Conservation (phyloP, 345 rosid species). For the Gossypium thurberi region DNA sequence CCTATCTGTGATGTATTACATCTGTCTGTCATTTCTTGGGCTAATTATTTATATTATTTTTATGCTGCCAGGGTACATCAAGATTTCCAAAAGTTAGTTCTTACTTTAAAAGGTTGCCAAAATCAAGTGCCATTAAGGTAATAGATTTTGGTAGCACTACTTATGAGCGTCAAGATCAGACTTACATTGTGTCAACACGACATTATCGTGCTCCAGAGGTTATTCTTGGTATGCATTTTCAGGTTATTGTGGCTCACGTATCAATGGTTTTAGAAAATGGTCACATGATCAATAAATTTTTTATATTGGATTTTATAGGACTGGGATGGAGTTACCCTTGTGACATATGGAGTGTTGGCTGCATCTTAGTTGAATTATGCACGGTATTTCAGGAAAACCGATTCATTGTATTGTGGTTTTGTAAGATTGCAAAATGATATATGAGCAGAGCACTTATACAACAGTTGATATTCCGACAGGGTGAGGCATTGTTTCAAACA, state of each 20-base stretch:
- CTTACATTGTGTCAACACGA: constrained; percentile 65
- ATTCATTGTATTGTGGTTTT: background rate
- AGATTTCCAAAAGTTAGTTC: constrained; percentile 59
- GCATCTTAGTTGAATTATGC: constrained; percentile 74
- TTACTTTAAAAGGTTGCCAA: constrained; percentile 64
- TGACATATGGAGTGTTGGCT: constrained; percentile 76
- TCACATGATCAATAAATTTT: background rate
- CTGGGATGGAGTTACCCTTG: constrained; percentile 82
- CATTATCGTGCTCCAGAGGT: constrained; percentile 88
- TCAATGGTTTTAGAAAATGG: background rate
- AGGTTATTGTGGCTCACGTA: background rate
- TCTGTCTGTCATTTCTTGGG: background rate
- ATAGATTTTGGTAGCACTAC: constrained; percentile 71
- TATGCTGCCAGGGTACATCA: constrained; percentile 38
- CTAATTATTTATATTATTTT: background rate
- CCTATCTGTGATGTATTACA: background rate
- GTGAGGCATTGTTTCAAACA: constrained; percentile 79
- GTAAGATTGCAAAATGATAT: background rate
- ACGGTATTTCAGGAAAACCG: constrained; percentile 30
- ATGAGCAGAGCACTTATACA: background rate
- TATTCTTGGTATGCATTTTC: constrained; percentile 43
- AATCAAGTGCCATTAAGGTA: constrained; percentile 59
- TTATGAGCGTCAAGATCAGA: constrained; percentile 73
- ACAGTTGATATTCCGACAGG: constrained; percentile 30
- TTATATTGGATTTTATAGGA: constrained; percentile 28